These are phyloP conservation scores for Fibroporia radiculosa DNA, from an alignment of 768 basidiomycete genomes.

Conservation along the genomic window DNA sequence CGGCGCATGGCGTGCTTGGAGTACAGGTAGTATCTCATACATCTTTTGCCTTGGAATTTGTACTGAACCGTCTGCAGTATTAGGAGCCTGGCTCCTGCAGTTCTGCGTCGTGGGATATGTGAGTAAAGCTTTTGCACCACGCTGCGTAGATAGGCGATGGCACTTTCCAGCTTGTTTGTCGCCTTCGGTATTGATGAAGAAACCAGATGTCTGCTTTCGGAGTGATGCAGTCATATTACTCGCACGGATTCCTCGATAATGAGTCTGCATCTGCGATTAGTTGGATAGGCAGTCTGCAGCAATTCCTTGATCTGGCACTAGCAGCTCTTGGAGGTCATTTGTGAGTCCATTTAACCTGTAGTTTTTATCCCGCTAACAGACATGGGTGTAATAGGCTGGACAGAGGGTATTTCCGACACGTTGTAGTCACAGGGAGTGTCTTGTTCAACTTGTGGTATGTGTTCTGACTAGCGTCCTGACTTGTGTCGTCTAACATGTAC, in stretches of 20 bases:
- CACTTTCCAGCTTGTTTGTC: too few species aligned
- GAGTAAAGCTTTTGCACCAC: neutral
- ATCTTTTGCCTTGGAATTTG: neutral
- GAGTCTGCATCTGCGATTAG: neutral
- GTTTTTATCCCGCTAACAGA: conserved; percentile 15
- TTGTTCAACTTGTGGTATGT: neutral
- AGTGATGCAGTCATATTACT: conserved; percentile 1
- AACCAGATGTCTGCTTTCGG: conserved; percentile 2
- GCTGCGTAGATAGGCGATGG: too few species aligned
- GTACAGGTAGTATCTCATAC: neutral
- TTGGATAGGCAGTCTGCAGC: conserved; percentile 22
- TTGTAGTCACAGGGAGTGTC: neutral
- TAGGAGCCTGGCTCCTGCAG: neutral
- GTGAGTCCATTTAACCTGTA: conserved; percentile 22
- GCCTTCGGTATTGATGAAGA: too few species aligned
- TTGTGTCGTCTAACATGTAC: neutral
- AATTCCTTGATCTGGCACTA: conserved; percentile 15
- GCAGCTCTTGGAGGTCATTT: conserved; percentile 16
- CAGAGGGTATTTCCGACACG: neutral
- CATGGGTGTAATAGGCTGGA: conserved; percentile 10
- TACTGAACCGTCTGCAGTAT: neutral
- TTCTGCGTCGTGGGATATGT: conserved; percentile 1
- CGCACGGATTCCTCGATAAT: neutral
- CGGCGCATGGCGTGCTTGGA: neutral
- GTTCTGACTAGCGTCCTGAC: too few species aligned